Conservation (phyloP, 495 filamentous ascomycete genomes). For the Parachaetomium inaequale region DNA sequence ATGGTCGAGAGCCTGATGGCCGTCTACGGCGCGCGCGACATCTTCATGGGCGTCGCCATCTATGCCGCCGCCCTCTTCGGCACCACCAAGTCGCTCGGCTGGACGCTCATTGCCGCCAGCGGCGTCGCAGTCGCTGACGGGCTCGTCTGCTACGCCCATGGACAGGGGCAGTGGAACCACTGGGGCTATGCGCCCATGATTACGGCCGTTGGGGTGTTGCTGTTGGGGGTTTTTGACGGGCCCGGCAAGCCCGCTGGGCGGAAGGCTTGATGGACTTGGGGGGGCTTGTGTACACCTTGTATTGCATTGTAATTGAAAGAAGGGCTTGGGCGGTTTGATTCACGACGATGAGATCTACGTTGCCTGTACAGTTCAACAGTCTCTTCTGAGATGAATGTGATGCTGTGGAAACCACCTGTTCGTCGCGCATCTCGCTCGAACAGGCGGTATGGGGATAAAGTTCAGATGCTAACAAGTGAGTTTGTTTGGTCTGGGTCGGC, state of each 20-base stretch:
- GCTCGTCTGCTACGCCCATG: conserved; percentile 38
- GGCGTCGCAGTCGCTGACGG: conserved; percentile 49
- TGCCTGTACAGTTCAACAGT: too few relatives aligned
- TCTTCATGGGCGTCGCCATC: conserved; percentile 53
- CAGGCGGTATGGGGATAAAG: too few relatives aligned
- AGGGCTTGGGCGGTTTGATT: too few relatives aligned
- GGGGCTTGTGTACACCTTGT: background rate
- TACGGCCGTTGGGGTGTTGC: conserved; percentile 33
- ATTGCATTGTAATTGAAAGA: too few relatives aligned
- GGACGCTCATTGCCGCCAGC: conserved; percentile 44
- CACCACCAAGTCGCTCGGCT: conserved; percentile 41
- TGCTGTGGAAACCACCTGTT: too few relatives aligned
- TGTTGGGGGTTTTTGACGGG: conserved; percentile 17
- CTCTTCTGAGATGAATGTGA: too few relatives aligned
- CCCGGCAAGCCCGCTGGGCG: background rate
- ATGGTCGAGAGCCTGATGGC: conserved; percentile 34
- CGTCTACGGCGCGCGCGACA: conserved; percentile 51
- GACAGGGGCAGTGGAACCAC: conserved; percentile 51
- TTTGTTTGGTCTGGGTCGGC: too few relatives aligned
- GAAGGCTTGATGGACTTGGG: background rate
- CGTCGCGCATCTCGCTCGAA: too few relatives aligned
- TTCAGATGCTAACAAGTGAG: too few relatives aligned
- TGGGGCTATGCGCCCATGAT: conserved; percentile 52
- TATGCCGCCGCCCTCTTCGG: conserved; percentile 40
- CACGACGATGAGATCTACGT: too few relatives aligned